phyloP scores from a whole-genome alignment of 2,329 filamentous ascomycete genomes.

The Aphanocladium album region DNA sequence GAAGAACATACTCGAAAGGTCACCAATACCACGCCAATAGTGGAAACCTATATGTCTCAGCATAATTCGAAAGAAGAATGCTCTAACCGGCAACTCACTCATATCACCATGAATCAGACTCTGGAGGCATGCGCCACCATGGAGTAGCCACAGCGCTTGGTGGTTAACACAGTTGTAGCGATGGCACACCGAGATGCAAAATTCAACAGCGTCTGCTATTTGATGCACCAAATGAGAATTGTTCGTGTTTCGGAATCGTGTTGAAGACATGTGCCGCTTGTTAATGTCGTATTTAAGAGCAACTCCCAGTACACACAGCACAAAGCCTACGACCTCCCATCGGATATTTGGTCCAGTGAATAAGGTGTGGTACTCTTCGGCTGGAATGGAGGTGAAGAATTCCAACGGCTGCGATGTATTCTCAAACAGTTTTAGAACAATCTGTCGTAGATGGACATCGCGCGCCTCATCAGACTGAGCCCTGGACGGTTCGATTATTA shows the following conservation, averaged over 20 bases:
- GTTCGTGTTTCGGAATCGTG: neutral
- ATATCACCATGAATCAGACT: neutral
- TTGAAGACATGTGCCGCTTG: neutral
- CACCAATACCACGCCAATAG: neutral
- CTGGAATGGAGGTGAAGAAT: too few species aligned
- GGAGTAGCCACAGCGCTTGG: neutral
- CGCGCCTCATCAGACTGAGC: too few species aligned
- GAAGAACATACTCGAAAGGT: neutral
- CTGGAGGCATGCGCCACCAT: neutral
- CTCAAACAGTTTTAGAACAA: too few species aligned
- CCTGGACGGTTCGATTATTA: neutral
- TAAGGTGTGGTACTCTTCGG: neutral
- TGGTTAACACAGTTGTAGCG: neutral
- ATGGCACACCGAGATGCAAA: neutral
- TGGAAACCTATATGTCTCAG: neutral
- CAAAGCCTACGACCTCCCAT: neutral
- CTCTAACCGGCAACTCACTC: too few species aligned
- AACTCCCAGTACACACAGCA: neutral
- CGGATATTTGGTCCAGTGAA: neutral
- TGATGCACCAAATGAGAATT: neutral
- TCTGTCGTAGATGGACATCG: too few species aligned
- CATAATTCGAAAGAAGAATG: too few species aligned
- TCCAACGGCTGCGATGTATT: too few species aligned
- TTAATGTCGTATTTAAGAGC: neutral
- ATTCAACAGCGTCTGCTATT: neutral